Percentiles rank a stretch among this genome's conserved stretches.
These are phyloP conservation scores for Funneliformis caledonium DNA, from an alignment of 371 early-diverging fungal genomes.

Conservation along the genomic window DNA sequence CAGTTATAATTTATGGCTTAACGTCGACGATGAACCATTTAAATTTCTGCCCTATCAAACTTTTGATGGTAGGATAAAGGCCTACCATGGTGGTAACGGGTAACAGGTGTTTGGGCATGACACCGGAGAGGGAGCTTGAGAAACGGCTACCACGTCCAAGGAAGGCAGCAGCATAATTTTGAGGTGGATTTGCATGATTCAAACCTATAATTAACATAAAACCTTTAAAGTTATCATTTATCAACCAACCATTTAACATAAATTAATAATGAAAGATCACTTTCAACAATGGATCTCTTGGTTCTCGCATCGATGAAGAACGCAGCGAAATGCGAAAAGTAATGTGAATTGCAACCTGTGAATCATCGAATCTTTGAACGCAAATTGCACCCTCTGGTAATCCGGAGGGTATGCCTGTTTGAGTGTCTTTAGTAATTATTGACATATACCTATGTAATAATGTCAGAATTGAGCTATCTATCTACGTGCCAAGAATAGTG, in stretches of 20 bases:
- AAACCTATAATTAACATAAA: no score
- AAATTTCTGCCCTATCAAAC: slow-evolving; percentile 75
- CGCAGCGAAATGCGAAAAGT: slow-evolving; percentile 67
- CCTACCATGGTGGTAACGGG: slow-evolving; percentile 66
- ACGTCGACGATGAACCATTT: slow-evolving; percentile 60
- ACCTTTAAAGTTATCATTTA: no score
- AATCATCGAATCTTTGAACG: slow-evolving; percentile 63
- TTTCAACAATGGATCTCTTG: slow-evolving; percentile 21
- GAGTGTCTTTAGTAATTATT: slow-evolving; percentile 41
- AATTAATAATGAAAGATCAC: not conserved
- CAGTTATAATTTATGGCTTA: slow-evolving; percentile 59
- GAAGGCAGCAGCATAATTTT: no score
- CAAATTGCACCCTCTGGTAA: slow-evolving; percentile 50
- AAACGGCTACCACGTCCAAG: no score
- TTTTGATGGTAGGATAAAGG: slow-evolving; percentile 53
- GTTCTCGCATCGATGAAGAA: slow-evolving; percentile 58
- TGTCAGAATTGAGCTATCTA: not conserved
- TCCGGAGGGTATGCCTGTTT: slow-evolving; percentile 46
- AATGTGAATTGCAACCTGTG: slow-evolving; percentile 59
- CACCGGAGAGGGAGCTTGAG: not conserved
- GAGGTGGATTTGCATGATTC: no score
- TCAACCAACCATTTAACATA: not conserved
- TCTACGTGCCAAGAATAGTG: no score
- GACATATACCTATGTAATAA: not conserved
- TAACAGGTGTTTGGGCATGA: slow-evolving; percentile 54